Conservation (phyloP, 129 eudicot species). For the Cynara cardunculus region DNA sequence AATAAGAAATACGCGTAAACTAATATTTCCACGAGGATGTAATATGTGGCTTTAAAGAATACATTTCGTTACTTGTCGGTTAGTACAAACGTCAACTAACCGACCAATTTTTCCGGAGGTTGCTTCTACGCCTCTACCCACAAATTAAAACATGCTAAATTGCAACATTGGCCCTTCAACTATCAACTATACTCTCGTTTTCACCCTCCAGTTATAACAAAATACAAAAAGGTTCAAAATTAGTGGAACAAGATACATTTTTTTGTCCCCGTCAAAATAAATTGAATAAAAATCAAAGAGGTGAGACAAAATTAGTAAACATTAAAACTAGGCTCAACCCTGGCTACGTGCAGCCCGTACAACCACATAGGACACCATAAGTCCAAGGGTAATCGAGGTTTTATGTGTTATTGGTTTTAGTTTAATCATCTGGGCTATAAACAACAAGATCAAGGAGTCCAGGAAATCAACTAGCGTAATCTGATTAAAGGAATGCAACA, state of each 20-base stretch:
- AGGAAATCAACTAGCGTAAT: too few species aligned
- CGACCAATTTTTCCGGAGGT: background rate
- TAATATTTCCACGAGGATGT: background rate
- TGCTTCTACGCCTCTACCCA: constrained; percentile 20
- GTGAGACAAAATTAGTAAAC: background rate
- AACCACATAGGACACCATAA: too few species aligned
- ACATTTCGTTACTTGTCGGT: background rate
- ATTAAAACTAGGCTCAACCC: background rate
- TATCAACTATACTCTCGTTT: background rate
- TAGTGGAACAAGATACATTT: background rate
- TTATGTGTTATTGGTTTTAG: too few species aligned
- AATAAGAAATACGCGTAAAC: background rate
- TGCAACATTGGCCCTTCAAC: background rate
- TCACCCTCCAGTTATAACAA: background rate
- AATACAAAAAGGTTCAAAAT: background rate
- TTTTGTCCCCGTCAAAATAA: background rate
- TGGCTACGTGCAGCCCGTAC: too few species aligned
- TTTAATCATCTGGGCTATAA: too few species aligned
- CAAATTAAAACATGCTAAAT: background rate
- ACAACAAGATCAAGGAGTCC: too few species aligned
- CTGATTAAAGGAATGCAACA: too few species aligned
- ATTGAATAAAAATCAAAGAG: background rate
- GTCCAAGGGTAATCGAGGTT: too few species aligned
- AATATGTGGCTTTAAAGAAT: constrained; percentile 2
- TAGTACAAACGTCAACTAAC: background rate